Conservation (phyloP, 345 rosid genomes). For the Eucalyptus sideroxylon region DNA sequence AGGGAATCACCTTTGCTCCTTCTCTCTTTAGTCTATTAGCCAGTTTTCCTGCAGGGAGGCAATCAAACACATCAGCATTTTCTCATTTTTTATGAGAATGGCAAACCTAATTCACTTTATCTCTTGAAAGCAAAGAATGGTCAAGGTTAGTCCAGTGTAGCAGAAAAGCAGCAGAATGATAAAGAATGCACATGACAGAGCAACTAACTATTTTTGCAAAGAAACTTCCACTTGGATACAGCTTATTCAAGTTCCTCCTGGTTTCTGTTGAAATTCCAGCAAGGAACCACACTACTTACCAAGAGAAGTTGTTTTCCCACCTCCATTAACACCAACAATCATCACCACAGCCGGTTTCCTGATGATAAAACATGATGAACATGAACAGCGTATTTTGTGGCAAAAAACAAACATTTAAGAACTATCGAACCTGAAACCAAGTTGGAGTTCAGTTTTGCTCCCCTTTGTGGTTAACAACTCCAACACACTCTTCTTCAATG, state of each 20-base stretch:
- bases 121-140: neutral
- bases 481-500: conserved; percentile 71
- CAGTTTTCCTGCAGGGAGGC: conserved; percentile 63
- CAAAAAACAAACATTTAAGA: neutral
- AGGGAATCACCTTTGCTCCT: conserved; percentile 62
- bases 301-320: conserved; percentile 97
- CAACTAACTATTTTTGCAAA: neutral
- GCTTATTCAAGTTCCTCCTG: neutral
- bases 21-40: conserved; percentile 80
- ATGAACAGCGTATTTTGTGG: neutral
- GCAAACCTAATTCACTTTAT: neutral
- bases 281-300: conserved; percentile 27
- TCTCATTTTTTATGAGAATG: neutral
- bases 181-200: neutral
- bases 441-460: conserved; percentile 70
- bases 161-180: neutral
- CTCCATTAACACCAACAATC: conserved; percentile 91
- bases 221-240: neutral
- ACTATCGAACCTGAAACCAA: conserved; percentile 62
- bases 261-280: neutral
- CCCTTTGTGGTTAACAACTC: conserved; percentile 58
- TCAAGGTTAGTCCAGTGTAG: neutral
- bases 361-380: neutral
- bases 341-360: conserved; percentile 91
- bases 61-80: neutral